Evolutionary conservation across 305 asterid species (phyloP), one percentile per base, ranked within the genome.

Genomic region (Solanum aculeatissimum): DNA sequence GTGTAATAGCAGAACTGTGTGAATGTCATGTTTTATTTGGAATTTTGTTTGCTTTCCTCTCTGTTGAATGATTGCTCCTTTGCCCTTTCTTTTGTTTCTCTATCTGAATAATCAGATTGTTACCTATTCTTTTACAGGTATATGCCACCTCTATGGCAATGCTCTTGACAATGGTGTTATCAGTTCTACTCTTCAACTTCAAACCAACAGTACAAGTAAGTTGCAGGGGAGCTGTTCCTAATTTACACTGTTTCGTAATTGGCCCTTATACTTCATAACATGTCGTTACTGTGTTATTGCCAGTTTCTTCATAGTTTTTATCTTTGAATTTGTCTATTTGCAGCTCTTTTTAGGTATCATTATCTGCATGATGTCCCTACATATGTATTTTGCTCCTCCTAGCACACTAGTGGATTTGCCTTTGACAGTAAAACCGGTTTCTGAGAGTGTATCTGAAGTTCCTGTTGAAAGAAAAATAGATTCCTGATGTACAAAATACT

Each of bases 101-200:
- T 60, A 23, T 11, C 35, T 23, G 35, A 23, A 60, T 60, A 60
- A 60, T 60, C 35, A 23, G 35, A 60, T 11, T 70, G 12, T 40
- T 80, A 38, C 25, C 27, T 81, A 1, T 80, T 83, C 43, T 58
- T 85, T 58, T 65, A 54, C 81, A 97, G 98, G 99, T 97, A 45
- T 97, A 97, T 82, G 94, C 99, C 54, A 95, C 99, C 10, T 96
- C 99, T 85, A 95, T 97, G 98, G 98, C 99, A 62, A 97, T 97
- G 98, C 90, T 96, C 65, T 89, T 96, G 86, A 96, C 99, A 14
- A 95, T 93, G 97, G 87, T 95, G 58, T 72, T 94, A 57, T 96
- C 99, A 9, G 96, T 90, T 81, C 90, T 91, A 91, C 96, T 97
- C 87, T 97, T 95, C 93, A 87, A 88, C 84, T 95, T 95, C 92